phyloP scores from a whole-genome alignment of 495 filamentous ascomycete species.

The Xylaria telfairii region DNA sequence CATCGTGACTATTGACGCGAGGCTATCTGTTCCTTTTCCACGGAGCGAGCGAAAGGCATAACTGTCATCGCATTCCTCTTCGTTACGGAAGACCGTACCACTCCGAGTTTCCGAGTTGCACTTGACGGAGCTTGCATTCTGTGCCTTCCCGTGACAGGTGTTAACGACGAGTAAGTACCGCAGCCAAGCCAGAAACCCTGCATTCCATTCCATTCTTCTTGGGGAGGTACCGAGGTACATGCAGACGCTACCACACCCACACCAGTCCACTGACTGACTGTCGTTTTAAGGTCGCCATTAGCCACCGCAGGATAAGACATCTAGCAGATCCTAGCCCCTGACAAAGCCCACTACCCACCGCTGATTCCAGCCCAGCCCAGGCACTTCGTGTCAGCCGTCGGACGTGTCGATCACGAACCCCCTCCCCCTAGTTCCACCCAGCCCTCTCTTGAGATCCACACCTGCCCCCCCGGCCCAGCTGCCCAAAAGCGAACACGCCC shows the following conservation, averaged over 20 bases:
- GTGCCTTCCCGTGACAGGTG: slow-evolving; percentile 24
- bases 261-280: slow-evolving; percentile 12
- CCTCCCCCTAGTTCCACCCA: slow-evolving; percentile 9
- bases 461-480: slow-evolving; percentile 24
- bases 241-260: slow-evolving; percentile 6
- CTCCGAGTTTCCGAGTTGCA: slow-evolving; percentile 20
- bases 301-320: slow-evolving; percentile 21
- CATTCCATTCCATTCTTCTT: slow-evolving; percentile 21
- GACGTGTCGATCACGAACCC: slow-evolving; percentile 25
- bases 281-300: slow-evolving; percentile 20
- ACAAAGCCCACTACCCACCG: neutral
- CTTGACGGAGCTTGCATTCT: neutral
- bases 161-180: neutral
- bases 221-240: slow-evolving; percentile 19
- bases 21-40: neutral
- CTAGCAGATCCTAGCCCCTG: slow-evolving; percentile 13
- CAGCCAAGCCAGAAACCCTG: slow-evolving; percentile 23
- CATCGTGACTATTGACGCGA: neutral
- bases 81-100: neutral
- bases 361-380: slow-evolving; percentile 35
- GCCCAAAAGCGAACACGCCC: slow-evolving; percentile 27
- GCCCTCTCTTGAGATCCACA: slow-evolving; percentile 16
- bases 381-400: slow-evolving; percentile 41
- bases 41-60: slow-evolving; percentile 21
- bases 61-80: slow-evolving; percentile 14